Conservation (phyloP, 2,329 filamentous ascomycete species). For the Bretziella fagacearum region DNA sequence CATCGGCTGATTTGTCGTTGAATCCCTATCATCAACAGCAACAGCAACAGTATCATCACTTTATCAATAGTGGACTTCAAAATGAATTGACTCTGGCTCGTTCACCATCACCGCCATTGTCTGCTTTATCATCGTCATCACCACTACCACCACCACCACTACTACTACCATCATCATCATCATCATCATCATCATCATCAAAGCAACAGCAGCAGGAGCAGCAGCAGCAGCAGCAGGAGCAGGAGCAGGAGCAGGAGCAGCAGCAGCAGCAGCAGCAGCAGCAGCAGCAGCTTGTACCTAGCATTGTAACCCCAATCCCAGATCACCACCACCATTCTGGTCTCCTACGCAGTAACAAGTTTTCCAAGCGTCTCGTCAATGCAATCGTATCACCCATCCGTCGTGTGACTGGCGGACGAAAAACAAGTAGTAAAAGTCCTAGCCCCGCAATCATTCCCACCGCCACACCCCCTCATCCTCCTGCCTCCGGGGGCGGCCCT, state of each 20-base stretch:
- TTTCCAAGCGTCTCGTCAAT: conserved; percentile 7
- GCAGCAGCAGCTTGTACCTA: background rate
- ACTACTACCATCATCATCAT: too few species aligned
- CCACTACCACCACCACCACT: too few species aligned
- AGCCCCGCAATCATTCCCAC: background rate
- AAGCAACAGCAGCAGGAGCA: background rate
- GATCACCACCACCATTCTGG: background rate
- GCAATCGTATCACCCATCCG: conserved; percentile 7
- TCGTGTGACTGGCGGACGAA: conserved; percentile 1
- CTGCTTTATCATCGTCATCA: too few species aligned
- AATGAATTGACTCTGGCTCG: background rate
- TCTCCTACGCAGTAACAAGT: background rate
- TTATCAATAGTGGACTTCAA: background rate
- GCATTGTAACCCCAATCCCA: background rate
- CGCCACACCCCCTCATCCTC: too few species aligned
- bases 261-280: background rate
- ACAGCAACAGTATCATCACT: background rate
- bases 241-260: background rate
- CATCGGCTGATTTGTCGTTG: conserved; percentile 3
- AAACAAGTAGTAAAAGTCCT: background rate
- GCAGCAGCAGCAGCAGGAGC: background rate
- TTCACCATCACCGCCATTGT: background rate
- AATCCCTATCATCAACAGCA: background rate
- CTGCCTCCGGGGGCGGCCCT: too few species aligned
- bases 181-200: too few species aligned